These are phyloP conservation scores for Cordyceps javanica DNA, from an alignment of 2,329 filamentous ascomycete species.

Conservation along the genomic window DNA sequence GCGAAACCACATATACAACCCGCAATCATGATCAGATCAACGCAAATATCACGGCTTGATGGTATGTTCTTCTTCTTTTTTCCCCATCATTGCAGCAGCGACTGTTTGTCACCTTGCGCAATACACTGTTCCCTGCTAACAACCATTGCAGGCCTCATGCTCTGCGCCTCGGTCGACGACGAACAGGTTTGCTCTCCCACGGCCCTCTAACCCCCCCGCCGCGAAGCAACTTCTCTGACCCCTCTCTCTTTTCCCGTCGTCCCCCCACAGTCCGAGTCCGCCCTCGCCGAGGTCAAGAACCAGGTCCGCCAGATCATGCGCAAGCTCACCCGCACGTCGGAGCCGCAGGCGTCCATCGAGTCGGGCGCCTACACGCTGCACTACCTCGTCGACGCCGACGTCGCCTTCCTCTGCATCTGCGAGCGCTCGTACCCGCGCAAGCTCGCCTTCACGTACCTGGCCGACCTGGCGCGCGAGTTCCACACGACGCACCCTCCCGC, in stretches of 20 bases:
- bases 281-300: constrained; percentile 80
- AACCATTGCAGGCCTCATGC: constrained; percentile 66
- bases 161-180: constrained; percentile 92
- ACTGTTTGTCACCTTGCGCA: neutral
- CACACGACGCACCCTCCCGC: constrained; percentile 69
- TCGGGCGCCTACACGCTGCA: constrained; percentile 76
- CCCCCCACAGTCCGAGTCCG: constrained; percentile 51
- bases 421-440: constrained; percentile 94
- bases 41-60: constrained; percentile 89
- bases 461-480: constrained; percentile 88
- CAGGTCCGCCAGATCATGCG: constrained; percentile 89
- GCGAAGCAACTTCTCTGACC: neutral
- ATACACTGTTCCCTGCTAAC: constrained; percentile 15
- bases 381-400: constrained; percentile 76
- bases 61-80: constrained; percentile 43
- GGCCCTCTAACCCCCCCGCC: constrained; percentile 25
- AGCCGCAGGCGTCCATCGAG: constrained; percentile 88
- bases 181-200: constrained; percentile 52
- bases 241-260: neutral
- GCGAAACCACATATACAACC: constrained; percentile 1
- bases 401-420: constrained; percentile 91
- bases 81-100: no score
- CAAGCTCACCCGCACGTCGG: constrained; percentile 80
- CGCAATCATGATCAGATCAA: constrained; percentile 73
- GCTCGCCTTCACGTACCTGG: constrained; percentile 95